Evolutionary conservation across 2,329 filamentous ascomycete species (phyloP), one percentile per base, ranked within the genome.

Genomic region (Daldinia eschscholtzii): DNA sequence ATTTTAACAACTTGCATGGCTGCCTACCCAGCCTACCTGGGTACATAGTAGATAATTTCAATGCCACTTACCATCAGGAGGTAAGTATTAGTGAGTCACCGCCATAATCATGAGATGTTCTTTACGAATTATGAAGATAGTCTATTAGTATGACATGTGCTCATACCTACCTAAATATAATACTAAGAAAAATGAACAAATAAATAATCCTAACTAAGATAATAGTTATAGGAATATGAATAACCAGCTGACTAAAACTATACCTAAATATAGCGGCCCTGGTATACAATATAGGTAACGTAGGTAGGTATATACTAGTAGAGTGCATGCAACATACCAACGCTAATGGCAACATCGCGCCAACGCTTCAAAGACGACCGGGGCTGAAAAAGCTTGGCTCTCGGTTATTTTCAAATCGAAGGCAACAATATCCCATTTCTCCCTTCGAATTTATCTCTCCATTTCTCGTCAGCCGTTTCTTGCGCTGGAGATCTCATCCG

Each of bases 351-450:
- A 58, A 58, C 59, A 44, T 65, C 56, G 48, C 26, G 44, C 60
- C 57, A 44, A 57, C 61, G 57, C 53, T 57, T 44, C 35, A 57
- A 62, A 33, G 44, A 58, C 33, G 52, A 68, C 62, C 39, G 15
- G 69, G 69, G 57, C 60, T 44, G 23, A 41, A 57, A 56, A 69
- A 46, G 66, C 66, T 67, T 71, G 61, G 69, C 69, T 65, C 53
- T 67, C 48, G 50, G 61, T 44, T 65, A 70, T 65, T 64, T 67
- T 52, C 46, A 67, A 55, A 60, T 56, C 41, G 33, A 64, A 66
- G 50, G 39, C 42, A n/a, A 57, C 46, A 18, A 59, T 28, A 35
- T 48, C 18, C n/a, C 56, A 23, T 23, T 23, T 23, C 57, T n/a
- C 50, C 59, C 12, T 61, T 57, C 33, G 12, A 57, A 57, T 58